Conservation (phyloP, 164 flowering plant genomes). For the Tinospora cordifolia region DNA sequence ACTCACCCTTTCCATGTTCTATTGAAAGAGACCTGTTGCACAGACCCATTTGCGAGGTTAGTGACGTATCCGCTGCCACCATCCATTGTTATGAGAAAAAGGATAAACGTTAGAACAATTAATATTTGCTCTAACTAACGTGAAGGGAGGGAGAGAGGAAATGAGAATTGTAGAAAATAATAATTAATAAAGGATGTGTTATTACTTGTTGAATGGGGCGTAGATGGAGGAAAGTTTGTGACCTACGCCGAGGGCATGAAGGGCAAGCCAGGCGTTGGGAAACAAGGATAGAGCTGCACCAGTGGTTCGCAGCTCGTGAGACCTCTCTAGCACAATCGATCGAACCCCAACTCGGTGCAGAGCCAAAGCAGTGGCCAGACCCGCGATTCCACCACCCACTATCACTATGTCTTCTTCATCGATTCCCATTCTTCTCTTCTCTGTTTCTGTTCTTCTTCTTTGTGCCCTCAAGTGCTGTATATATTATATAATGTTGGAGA, state of each 20-base stretch:
- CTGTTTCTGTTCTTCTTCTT: not conserved
- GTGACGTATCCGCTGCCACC: not conserved
- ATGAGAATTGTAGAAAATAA: not conserved
- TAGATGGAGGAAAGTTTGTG: conserved; percentile 33
- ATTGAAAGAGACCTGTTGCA: not conserved
- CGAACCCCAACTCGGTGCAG: conserved; percentile 15
- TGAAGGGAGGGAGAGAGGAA: not conserved
- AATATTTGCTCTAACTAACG: not conserved
- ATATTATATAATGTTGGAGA: too few relatives aligned
- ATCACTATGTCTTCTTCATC: conserved; percentile 20
- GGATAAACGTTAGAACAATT: too few relatives aligned
- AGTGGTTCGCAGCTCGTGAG: conserved; percentile 19
- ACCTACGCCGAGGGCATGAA: conserved; percentile 28
- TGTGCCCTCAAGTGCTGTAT: too few relatives aligned
- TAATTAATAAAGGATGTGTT: too few relatives aligned
- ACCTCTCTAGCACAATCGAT: conserved; percentile 20
- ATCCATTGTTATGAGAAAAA: not conserved
- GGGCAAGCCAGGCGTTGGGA: conserved; percentile 32
- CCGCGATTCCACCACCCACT: conserved; percentile 26
- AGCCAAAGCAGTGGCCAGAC: conserved; percentile 22
- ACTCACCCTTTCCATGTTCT: not conserved
- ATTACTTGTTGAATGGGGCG: conserved; percentile 20
- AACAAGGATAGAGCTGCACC: conserved; percentile 28
- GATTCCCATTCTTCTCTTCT: not conserved
- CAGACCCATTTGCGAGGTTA: not conserved